Percentiles rank a stretch among this genome's conserved stretches.
phyloP scores from a whole-genome alignment of 179 eudicot genomes.

The Silene coronaria region DNA sequence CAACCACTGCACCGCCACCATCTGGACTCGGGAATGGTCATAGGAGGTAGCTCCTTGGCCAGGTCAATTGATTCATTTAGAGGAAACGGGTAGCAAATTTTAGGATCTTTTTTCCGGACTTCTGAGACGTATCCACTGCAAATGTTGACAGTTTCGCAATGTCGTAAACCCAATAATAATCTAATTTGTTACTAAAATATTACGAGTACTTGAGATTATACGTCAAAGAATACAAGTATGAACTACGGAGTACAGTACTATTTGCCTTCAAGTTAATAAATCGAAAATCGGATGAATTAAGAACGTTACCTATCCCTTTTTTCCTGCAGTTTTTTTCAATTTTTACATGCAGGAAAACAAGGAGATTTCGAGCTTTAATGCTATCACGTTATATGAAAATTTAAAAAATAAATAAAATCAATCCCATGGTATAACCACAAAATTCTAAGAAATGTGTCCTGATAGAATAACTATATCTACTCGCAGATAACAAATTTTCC shows the following conservation, averaged over 20 bases:
- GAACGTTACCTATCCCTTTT: too few species aligned
- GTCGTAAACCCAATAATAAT: not conserved
- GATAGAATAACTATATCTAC: too few species aligned
- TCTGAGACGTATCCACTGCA: constrained; percentile 22
- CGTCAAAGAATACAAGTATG: not conserved
- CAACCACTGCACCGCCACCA: constrained; percentile 30
- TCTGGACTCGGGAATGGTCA: constrained; percentile 25
- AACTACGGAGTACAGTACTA: not conserved
- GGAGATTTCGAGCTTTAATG: too few species aligned
- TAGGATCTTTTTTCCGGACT: constrained; percentile 30
- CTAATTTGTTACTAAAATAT: not conserved
- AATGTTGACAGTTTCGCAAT: not conserved
- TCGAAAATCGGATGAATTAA: too few species aligned
- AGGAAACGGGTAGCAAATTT: constrained; percentile 30
- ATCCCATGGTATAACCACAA: too few species aligned
- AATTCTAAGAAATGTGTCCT: too few species aligned
- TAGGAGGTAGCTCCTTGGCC: constrained; percentile 28
- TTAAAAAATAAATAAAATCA: too few species aligned
- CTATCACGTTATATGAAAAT: too few species aligned
- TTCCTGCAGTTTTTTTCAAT: too few species aligned
- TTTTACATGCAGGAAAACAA: too few species aligned
- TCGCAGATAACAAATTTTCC: too few species aligned
- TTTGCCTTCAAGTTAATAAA: not conserved
- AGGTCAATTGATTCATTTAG: constrained; percentile 9
- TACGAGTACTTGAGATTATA: not conserved